Conservation (phyloP, 2,329 filamentous ascomycete genomes). For the Emydomyces testavorans region DNA sequence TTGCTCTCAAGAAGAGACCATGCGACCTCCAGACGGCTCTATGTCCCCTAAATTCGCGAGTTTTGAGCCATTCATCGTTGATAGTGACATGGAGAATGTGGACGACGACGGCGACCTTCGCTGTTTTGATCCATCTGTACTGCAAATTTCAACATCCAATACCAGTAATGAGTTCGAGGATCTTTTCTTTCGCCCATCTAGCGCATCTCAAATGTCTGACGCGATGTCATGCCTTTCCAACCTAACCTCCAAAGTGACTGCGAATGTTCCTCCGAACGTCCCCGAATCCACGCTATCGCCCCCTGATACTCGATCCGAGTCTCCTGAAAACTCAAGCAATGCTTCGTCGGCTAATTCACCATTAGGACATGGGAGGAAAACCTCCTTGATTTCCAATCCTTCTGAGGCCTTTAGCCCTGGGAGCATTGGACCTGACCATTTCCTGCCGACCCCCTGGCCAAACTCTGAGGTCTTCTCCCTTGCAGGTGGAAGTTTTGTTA, state of each 20-base stretch:
- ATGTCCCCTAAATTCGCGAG: constrained; percentile 30
- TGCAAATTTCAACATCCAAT: constrained; percentile 23
- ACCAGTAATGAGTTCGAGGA: constrained; percentile 13
- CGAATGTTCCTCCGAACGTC: constrained; percentile 11
- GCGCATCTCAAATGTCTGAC: constrained; percentile 11
- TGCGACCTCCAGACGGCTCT: constrained; percentile 27
- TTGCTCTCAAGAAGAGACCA: constrained; percentile 13
- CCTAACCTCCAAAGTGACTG: constrained; percentile 6
- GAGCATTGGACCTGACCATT: constrained; percentile 20
- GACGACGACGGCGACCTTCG: constrained; percentile 35
- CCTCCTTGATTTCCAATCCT: constrained; percentile 32
- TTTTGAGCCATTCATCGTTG: constrained; percentile 33
- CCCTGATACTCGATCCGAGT: constrained; percentile 36
- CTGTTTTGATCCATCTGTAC: constrained; percentile 26
- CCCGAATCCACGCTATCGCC: constrained; percentile 24
- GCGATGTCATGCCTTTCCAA: constrained; percentile 14
- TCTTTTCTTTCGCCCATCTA: constrained; percentile 13
- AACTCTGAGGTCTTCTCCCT: constrained; percentile 27
- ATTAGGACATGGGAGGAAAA: constrained; percentile 31
- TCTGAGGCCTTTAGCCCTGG: constrained; percentile 26
- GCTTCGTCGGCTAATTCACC: constrained; percentile 36
- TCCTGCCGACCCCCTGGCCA: constrained; percentile 29
- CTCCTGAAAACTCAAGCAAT: constrained; percentile 34
- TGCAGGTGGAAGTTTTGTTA: constrained; percentile 32
- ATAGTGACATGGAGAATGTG: constrained; percentile 34